Percentiles rank a stretch among this genome's conserved stretches.
Conservation (phyloP, 2,329 filamentous ascomycete species). For the Diplodia intermedia region DNA sequence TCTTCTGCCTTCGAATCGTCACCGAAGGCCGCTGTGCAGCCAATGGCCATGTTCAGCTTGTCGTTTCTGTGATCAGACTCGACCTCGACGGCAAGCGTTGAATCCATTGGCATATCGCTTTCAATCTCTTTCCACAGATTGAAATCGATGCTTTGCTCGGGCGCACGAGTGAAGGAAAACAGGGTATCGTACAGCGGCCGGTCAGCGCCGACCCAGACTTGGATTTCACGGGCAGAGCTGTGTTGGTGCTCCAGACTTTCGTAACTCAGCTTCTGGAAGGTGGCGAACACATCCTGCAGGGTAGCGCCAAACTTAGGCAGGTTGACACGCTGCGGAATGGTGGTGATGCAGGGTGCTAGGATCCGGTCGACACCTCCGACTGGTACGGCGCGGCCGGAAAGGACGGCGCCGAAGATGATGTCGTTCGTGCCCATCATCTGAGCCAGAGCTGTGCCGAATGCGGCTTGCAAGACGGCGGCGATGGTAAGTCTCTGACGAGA, state of each 20-base stretch:
- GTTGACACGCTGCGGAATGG: constrained; percentile 47
- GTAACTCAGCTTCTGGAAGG: constrained; percentile 39
- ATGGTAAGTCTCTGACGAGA: constrained; percentile 42
- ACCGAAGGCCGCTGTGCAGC: constrained; percentile 41
- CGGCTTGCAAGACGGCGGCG: constrained; percentile 43
- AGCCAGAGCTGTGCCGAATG: constrained; percentile 47
- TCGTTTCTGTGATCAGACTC: constrained; percentile 40
- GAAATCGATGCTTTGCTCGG: constrained; percentile 33
- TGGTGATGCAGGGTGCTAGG: constrained; percentile 48
- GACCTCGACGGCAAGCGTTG: constrained; percentile 47
- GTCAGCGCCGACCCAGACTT: constrained; percentile 46
- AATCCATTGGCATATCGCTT: constrained; percentile 47
- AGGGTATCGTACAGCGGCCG: constrained; percentile 46
- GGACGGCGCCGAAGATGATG: constrained; percentile 45
- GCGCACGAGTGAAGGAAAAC: constrained; percentile 43
- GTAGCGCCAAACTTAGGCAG: constrained; percentile 36
- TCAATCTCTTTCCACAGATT: constrained; percentile 44
- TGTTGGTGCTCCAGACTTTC: constrained; percentile 47
- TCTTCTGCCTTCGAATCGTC: constrained; percentile 36
- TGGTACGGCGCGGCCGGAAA: constrained; percentile 45
- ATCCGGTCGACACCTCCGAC: constrained; percentile 44
- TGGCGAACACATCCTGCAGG: constrained; percentile 38
- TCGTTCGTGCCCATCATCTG: constrained; percentile 40
- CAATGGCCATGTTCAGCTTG: constrained; percentile 39
- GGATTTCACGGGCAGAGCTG: constrained; percentile 46